Evolutionary conservation across 345 rosid species (phyloP), one percentile per base, ranked within the genome.

Genomic region (Hypericum perforatum): DNA sequence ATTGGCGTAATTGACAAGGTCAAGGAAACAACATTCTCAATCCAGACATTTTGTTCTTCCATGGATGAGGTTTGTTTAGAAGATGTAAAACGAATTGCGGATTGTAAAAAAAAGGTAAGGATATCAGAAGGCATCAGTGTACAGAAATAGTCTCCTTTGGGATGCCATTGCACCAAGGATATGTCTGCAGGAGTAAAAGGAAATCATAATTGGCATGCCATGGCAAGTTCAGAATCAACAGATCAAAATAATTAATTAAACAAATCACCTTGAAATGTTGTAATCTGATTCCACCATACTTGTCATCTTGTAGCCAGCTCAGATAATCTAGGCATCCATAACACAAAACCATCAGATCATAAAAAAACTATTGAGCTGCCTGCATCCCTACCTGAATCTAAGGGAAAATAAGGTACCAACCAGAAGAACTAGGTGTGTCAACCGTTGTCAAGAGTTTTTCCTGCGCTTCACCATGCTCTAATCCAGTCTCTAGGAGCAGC

Each of bases 71-170:
- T 9, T 11, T 1, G 7, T 9, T 45, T 9, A 45, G 9, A 12
- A 45, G n/a, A 7, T 2, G 15, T 12, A 8, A 0, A 1, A 45
- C n/a, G 15, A 45, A n/a, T 45, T 0, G 48, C 48, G 15, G 15
- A 11, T 11, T 6, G n/a, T 11, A 9, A n/a, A 12, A 45, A 3
- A 8, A 45, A n/a, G 53, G 2, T 45, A 80, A 80, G 95, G 95
- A 85, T 85, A 85, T 85, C 97, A 3, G 91, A 80, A 44, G 97
- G 81, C 82, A 89, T 88, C 36, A 86, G 78, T 39, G 89, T 68
- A 9, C 94, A 83, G 55, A 85, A 75, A 54, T 89, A 92, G 70
- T 92, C 98, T 64, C 98, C 98, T 65, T 73, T 89, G 39, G 82
- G 91, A 76, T 88, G 91, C 97, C 98, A 92, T 61, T 88, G 89